These are phyloP conservation scores for Beauveria australis DNA, from an alignment of 2,329 filamentous ascomycete species.

Conservation along the genomic window DNA sequence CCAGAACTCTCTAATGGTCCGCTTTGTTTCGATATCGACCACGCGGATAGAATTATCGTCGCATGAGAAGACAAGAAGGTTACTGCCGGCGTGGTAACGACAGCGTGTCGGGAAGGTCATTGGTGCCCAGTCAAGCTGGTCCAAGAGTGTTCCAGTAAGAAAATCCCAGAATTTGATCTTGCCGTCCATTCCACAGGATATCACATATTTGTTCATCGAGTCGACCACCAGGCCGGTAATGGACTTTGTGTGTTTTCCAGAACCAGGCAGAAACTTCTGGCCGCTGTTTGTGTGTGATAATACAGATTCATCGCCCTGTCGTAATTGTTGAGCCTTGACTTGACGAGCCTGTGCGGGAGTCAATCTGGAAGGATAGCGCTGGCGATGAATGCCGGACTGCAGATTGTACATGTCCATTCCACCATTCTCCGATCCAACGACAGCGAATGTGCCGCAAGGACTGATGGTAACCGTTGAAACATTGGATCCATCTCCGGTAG, in stretches of 20 bases:
- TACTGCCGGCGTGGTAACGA: conserved; percentile 73
- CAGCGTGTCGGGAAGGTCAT: conserved; percentile 69
- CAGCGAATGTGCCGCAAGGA: conserved; percentile 85
- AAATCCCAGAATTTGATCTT: conserved; percentile 99
- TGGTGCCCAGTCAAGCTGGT: conserved; percentile 73
- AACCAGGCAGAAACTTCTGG: conserved; percentile 37
- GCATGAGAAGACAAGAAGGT: conserved; percentile 81
- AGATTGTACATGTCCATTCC: conserved; percentile 93
- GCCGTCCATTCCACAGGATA: conserved; percentile 84
- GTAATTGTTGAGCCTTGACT: conserved; percentile 57
- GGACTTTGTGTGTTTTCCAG: conserved; percentile 69
- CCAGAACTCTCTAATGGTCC: conserved; percentile 88
- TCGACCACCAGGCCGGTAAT: conserved; percentile 86
- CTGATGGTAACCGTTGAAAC: conserved; percentile 85
- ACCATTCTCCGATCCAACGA: conserved; percentile 77
- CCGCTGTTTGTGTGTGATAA: conserved; percentile 41
- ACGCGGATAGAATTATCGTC: conserved; percentile 83
- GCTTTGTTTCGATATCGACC: conserved; percentile 83
- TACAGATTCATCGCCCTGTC: conserved; percentile 48
- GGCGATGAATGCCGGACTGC: conserved; percentile 82
- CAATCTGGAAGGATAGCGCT: conserved; percentile 74
- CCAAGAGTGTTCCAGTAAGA: conserved; percentile 65
- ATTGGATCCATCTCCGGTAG: conserved; percentile 73
- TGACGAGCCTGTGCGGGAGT: conserved; percentile 73
- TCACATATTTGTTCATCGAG: conserved; percentile 74